Evolutionary conservation across 148 eudicot genomes (phyloP).

Genomic region (Linanthus parryae): DNA sequence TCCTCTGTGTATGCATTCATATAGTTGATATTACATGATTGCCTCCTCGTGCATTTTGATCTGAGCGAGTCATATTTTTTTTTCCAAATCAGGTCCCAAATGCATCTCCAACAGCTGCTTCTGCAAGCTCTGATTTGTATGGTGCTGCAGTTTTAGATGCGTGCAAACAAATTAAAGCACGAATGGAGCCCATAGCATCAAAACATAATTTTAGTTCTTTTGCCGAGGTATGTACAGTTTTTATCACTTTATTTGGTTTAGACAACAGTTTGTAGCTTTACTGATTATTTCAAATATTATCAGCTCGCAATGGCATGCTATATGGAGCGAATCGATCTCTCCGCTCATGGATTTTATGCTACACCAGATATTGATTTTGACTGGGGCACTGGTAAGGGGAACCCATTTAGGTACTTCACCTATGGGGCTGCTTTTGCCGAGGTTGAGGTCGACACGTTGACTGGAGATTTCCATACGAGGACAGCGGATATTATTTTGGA

Average conservation of each 20-base stretch:
- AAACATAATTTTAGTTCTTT: constrained; percentile 50
- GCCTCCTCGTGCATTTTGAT: too few species aligned
- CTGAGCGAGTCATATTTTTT: too few species aligned
- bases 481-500: constrained; percentile 69
- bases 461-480: constrained; percentile 96
- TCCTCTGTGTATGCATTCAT: too few species aligned
- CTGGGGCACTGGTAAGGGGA: constrained; percentile 79
- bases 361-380: constrained; percentile 93
- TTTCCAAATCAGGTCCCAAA: constrained; percentile 70
- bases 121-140: constrained; percentile 95
- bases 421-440: constrained; percentile 96
- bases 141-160: constrained; percentile 99
- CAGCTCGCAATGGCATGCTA: constrained; percentile 76
- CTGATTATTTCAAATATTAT: constrained; percentile 12
- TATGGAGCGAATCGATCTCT: constrained; percentile 86
- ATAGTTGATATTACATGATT: too few species aligned
- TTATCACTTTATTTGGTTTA: constrained; percentile 3
- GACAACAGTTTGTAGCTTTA: background rate
- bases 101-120: constrained; percentile 97
- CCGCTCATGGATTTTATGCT: constrained; percentile 87
- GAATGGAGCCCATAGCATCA: constrained; percentile 82
- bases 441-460: constrained; percentile 87
- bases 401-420: constrained; percentile 79
- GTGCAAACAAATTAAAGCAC: constrained; percentile 82
- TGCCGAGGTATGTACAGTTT: constrained; percentile 46